A percentile compares a stretch with the other conserved stretches of the same genome.
phyloP scores from a whole-genome alignment of 139 green algal genomes.

The Chloropicon primus region DNA sequence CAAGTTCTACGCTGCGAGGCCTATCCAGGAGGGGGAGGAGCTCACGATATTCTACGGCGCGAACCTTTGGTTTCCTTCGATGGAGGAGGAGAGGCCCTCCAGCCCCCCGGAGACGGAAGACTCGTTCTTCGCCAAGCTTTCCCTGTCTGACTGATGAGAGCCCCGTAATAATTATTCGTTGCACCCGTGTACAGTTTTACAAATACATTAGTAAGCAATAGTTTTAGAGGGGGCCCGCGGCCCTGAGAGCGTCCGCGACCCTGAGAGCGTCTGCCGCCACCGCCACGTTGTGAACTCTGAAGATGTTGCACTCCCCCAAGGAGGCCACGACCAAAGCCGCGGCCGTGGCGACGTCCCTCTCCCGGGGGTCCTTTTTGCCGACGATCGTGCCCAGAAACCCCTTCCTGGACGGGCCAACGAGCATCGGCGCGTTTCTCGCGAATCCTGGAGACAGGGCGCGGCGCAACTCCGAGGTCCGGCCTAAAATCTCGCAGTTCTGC shows the following conservation, averaged over 20 bases:
- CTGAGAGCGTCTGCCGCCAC: constrained; percentile 10
- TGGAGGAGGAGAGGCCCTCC: background rate
- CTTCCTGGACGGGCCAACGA: constrained; percentile 69
- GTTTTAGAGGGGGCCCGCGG: too few relatives aligned
- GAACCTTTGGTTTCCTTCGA: background rate
- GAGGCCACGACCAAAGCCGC: constrained; percentile 30
- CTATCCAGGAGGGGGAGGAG: constrained; percentile 46
- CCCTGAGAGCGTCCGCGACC: constrained; percentile 19
- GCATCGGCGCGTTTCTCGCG: constrained; percentile 37
- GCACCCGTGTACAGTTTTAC: too few relatives aligned
- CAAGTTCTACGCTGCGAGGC: constrained; percentile 27
- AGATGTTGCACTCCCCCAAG: constrained; percentile 47
- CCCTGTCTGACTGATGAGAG: background rate
- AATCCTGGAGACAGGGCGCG: constrained; percentile 13
- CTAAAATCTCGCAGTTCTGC: constrained; percentile 52
- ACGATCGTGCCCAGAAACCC: constrained; percentile 57
- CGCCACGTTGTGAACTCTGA: constrained; percentile 70
- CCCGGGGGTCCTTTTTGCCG: constrained; percentile 20
- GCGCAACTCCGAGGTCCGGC: constrained; percentile 32
- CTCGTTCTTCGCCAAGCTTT: background rate
- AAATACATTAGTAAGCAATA: too few relatives aligned
- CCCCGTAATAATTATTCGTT: too few relatives aligned
- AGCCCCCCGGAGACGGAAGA: background rate
- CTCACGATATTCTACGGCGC: constrained; percentile 49
- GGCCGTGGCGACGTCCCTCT: constrained; percentile 37